Base-by-base conservation (phyloP, 2,329 filamentous ascomycete species). In the Alternaria ethzedia region DNA sequence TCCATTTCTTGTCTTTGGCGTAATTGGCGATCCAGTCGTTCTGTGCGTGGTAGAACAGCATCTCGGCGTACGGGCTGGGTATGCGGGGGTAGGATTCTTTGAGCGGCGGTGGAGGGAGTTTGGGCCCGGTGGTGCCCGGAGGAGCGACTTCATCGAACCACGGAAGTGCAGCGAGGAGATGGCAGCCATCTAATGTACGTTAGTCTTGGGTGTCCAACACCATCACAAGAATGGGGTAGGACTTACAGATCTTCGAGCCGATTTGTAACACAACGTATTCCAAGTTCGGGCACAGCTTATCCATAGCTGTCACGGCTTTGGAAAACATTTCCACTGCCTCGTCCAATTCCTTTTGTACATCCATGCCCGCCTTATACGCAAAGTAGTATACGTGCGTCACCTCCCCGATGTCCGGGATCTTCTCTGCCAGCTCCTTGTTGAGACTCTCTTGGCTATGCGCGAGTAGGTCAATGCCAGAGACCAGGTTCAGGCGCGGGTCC, bases 311-410 rank as follows among this genome's bases (percentile, higher is more conserved):
- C n/a, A 79, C 76, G 6, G 79, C 77, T 49, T 79, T 72, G 66
- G 80, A 74, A 61, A 81, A 81, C 78, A 84, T 82, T 1, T 75
- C 74, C 10, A 81, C 73, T 25, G 81, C 81, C 55, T 83, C 80
- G 23, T 78, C 70, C 45, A 78, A 61, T 63, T 83, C 80, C 61
- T 80, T 75, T 17, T 78, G 68, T 10, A 79, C 52, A 59, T 84
- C 80, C 15, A 76, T 74, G 15, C 73, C 76, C 13, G 79, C 81
- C 68, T 82, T 83, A 71, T 82, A 83, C 51, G 82, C 81, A 71
- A 82, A 66, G 59, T 81, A 84, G 69, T 82, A 82, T 12, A 83
- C 77, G 71, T 84, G 82, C 21, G 81, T 83, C 2, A 83, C 79
- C 25, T 78, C 74, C 9, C 76, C 70, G 9, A 83, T 71, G 3